Conservation (phyloP, 1,139 yeast genomes). For the Diutina mesorugosa region DNA sequence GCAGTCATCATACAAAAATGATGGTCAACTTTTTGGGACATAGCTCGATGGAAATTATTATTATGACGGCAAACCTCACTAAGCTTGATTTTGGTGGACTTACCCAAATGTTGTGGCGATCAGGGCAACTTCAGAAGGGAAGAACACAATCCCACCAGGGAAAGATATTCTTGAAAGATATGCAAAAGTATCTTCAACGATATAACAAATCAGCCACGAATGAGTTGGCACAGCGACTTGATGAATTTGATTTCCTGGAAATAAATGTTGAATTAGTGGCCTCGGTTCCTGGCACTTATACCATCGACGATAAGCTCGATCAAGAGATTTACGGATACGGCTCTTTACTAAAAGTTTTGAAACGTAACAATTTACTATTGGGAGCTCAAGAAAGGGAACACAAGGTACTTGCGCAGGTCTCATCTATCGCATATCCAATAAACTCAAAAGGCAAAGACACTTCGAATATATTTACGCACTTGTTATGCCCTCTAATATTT, state of each 20-base stretch:
- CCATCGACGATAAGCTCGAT: neutral
- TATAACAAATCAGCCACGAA: neutral
- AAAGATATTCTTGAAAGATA: conserved; percentile 19
- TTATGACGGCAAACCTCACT: conserved; percentile 50
- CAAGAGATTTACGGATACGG: neutral
- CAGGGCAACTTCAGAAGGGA: conserved; percentile 27
- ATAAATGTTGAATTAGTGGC: neutral
- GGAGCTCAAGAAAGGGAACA: conserved; percentile 6
- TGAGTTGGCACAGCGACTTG: neutral
- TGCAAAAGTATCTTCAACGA: conserved; percentile 24
- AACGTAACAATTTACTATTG: conserved; percentile 19
- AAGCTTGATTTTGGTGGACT: conserved; percentile 39
- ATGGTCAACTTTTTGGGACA: conserved; percentile 43
- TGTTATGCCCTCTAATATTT: conserved; percentile 34
- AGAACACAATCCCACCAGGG: conserved; percentile 5
- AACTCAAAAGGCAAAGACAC: conserved; percentile 17
- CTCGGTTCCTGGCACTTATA: neutral
- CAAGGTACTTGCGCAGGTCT: conserved; percentile 39
- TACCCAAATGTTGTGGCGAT: conserved; percentile 56
- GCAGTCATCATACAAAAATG: conserved; percentile 57
- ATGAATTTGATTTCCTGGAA: neutral
- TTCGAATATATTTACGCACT: conserved; percentile 41
- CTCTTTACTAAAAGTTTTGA: conserved; percentile 26
- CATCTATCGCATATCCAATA: conserved; percentile 46
- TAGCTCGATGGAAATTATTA: conserved; percentile 31